A percentile compares a stretch with the other conserved stretches of the same genome.
Conservation (phyloP, 257 asterid species). For the Gentiana dahurica region DNA sequence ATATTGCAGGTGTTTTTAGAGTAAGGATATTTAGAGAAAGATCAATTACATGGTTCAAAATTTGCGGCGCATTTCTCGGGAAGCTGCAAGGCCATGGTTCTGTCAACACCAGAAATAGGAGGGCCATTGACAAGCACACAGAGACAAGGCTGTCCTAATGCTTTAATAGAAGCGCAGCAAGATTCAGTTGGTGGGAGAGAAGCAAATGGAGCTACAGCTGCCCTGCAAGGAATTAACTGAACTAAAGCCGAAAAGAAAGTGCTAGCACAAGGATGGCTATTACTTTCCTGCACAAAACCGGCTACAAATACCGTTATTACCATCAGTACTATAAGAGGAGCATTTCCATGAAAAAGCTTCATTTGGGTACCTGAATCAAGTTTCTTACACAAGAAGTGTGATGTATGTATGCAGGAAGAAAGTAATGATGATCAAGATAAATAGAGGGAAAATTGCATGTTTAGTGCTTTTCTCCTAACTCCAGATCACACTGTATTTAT, state of each 20-base stretch:
- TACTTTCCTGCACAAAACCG: conserved; percentile 23
- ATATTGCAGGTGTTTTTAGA: not conserved
- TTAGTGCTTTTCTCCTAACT: conserved; percentile 59
- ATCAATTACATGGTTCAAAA: conserved; percentile 64
- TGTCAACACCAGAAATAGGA: conserved; percentile 81
- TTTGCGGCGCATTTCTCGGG: conserved; percentile 75
- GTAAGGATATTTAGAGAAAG: not conserved
- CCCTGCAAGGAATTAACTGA: conserved; percentile 84
- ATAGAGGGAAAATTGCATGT: conserved; percentile 12
- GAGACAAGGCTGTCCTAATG: conserved; percentile 90
- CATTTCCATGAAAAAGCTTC: conserved; percentile 21
- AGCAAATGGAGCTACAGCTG: conserved; percentile 70
- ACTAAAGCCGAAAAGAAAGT: conserved; percentile 70
- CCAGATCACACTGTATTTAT: conserved; percentile 29
- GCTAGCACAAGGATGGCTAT: conserved; percentile 48
- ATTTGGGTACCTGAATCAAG: conserved; percentile 5
- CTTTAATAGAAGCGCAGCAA: conserved; percentile 75
- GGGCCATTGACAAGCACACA: conserved; percentile 91
- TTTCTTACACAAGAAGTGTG: too few relatives aligned
- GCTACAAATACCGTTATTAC: conserved; percentile 19
- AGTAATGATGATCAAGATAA: conserved; percentile 1
- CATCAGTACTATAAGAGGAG: conserved; percentile 12
- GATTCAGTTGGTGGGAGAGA: conserved; percentile 62
- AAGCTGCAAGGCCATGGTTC: conserved; percentile 69
- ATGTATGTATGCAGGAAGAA: not conserved